phyloP scores from a whole-genome alignment of 2,329 filamentous ascomycete species.

The Neofusicoccum cordaticola region DNA sequence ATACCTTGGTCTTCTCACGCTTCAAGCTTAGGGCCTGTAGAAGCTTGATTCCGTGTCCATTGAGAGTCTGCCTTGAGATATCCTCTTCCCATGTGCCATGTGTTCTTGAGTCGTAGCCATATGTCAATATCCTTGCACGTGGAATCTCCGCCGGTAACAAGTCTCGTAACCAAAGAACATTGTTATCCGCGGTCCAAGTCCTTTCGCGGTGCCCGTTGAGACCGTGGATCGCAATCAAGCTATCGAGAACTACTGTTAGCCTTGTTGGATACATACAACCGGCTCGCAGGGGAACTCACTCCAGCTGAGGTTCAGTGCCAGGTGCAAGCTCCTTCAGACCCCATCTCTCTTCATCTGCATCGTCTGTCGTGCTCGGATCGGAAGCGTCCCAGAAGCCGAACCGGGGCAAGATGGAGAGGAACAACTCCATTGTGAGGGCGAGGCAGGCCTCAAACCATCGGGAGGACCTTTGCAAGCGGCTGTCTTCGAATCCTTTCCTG shows the following conservation, averaged over 20 bases:
- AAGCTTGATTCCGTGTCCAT: conserved; percentile 34
- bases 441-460: no score
- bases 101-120: conserved; percentile 38
- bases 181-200: conserved; percentile 26
- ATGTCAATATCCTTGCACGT: conserved; percentile 34
- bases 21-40: conserved; percentile 32
- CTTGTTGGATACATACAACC: no score
- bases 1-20: conserved; percentile 26
- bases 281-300: no score
- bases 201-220: conserved; percentile 26
- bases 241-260: not conserved
- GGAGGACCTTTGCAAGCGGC: no score
- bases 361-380: no score
- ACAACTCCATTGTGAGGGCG: no score
- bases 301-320: no score
- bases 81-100: conserved; percentile 23
- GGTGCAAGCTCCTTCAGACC: no score
- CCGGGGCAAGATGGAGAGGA: no score
- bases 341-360: no score
- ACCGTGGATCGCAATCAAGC: conserved; percentile 28
- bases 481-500: no score
- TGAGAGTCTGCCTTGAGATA: conserved; percentile 28
- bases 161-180: conserved; percentile 25
- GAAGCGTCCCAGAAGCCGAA: no score
- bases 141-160: conserved; percentile 27